Evolutionary conservation across 176 grass and related monocot species (phyloP), one percentile per base, ranked within the genome.

Genomic region (Bonia amplexicaulis): DNA sequence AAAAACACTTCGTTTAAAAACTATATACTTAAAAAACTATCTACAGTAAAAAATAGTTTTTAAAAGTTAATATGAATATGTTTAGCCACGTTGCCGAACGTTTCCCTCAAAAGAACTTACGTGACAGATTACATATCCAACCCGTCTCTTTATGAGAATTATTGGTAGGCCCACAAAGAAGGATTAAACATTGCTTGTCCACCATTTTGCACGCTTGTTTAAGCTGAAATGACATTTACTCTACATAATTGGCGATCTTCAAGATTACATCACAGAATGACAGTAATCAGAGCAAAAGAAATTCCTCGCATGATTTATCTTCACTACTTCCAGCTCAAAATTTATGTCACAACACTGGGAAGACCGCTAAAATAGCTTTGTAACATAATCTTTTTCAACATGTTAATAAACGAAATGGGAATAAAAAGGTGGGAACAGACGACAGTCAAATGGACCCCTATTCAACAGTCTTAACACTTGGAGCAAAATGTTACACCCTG

Each of bases 401-500:
- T 44, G 19, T 45, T 37, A 4, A 70, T 59, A 70, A 9, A 80
- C 19, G 33, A 66, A 76, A 59, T 12, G 29, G 49, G 80, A 88
- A 40, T 69, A 52, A 25, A 79, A 51, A 37, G 9, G 23, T 44
- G 20, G 82, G 71, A 33, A 23, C 77, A 70, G 29, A 59, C 40
- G 71, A 47, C 49, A 69, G 54, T 8, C 20, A 13, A 76, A 53
- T 42, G 48, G n/a, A 74, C 64, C 57, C 59, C 12, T 53, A 17
- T 52, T 35, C 39, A 66, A 74, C n/a, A 3, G 49, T 39, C 87
- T 59, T 49, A 76, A 27, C 60, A 64, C 23, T 71, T 65, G 52
- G 15, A 67, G 47, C 52, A 82, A 74, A 76, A 82, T 69, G 37
- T 20, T 60, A 77, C 66, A 71, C 55, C 78, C 52, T 31, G 72